Evolutionary conservation across 2,329 filamentous ascomycete genomes (phyloP), one percentile per base, ranked within the genome.

Genomic region (Penicillium sp.): DNA sequence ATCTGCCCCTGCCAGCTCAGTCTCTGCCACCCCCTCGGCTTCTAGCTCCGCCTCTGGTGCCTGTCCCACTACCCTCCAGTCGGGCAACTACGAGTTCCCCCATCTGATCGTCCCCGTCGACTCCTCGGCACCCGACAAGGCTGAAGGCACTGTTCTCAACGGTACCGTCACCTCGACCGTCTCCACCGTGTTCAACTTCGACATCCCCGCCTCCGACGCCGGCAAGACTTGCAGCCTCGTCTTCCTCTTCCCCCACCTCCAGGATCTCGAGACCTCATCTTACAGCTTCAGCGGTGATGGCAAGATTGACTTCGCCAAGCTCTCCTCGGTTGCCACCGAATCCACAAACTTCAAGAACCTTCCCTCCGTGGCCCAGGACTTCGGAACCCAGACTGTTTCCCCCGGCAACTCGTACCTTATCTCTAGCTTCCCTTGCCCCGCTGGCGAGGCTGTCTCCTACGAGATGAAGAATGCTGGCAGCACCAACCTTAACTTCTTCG

Each of bases 101-200:
- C 82, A 86, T 63, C 75, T 87, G 52, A 86, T 89, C 64, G 70
- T 88, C 30, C 81, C 84, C 5, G 70, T 88, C 58, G 78, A 84
- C 71, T 79, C 78, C 3, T 70, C 76, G 14, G 71, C 79, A 14
- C 83, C 85, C 0, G 70, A 80, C 66, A 76, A 71, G 4, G 74
- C 80, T 0, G 71, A 73, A 40, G 84, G 84, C 7, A 83, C 79
- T 2, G 78, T 77, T 1, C 81, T 76, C 72, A 80, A 81, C 59
- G 85, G 84, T 49, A 78, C 79, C 10, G 75, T 87, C 35, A 81
- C 80, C 11, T 70, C 76, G 16, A 74, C 70, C 18, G 70, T 81
- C 45, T 81, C 81, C 9, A 80, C 81, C 11, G 80, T 88, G 65
- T 89, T 86, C 80, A 87, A 87, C 75, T 89, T 89, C 72, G 84